These are phyloP conservation scores for Carex pumila DNA, from an alignment of 176 grass and related monocot genomes.

Conservation along the genomic window DNA sequence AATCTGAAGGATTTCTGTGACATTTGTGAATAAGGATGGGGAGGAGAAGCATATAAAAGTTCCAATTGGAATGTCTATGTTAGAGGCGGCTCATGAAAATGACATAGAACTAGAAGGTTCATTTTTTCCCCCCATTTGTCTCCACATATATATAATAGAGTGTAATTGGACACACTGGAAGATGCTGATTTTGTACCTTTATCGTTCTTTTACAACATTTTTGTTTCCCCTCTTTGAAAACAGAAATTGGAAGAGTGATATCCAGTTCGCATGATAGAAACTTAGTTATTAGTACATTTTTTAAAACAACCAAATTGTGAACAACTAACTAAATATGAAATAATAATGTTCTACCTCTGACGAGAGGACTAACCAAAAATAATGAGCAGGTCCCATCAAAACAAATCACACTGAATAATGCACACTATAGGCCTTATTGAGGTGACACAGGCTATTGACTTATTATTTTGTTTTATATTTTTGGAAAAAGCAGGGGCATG, in stretches of 20 bases:
- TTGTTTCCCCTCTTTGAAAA: background rate
- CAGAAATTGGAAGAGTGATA: background rate
- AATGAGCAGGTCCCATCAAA: background rate
- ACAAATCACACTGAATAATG: background rate
- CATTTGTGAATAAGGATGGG: constrained; percentile 78
- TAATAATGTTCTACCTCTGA: background rate
- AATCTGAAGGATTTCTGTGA: constrained; percentile 70
- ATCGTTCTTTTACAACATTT: background rate
- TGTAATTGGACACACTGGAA: background rate
- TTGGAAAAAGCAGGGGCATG: constrained; percentile 65
- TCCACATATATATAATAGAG: background rate
- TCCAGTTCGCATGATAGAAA: background rate
- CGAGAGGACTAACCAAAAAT: background rate
- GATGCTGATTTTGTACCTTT: background rate
- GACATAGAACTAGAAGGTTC: constrained; percentile 98
- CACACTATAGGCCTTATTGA: background rate
- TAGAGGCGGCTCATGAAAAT: constrained; percentile 97
- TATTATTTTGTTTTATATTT: constrained; percentile 2
- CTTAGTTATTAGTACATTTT: background rate
- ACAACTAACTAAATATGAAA: background rate
- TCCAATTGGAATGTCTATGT: constrained; percentile 90
- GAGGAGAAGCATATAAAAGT: constrained; percentile 62
- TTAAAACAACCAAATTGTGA: background rate
- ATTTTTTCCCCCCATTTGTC: background rate
- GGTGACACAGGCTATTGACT: background rate